phyloP scores from a whole-genome alignment of 2,329 filamentous ascomycete genomes.

The Trichophyton verrucosum region DNA sequence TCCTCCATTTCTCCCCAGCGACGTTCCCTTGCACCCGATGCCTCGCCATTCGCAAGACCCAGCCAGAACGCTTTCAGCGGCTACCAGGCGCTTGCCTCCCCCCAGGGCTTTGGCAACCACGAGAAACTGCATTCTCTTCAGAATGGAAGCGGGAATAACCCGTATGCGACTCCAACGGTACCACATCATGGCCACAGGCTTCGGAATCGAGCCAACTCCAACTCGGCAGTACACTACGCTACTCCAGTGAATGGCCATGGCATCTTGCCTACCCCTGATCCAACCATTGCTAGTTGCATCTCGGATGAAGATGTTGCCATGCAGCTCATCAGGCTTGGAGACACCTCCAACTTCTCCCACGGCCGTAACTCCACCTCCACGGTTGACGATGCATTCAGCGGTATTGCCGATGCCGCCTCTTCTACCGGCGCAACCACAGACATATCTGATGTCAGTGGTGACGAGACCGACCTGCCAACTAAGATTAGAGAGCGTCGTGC shows the following conservation, averaged over 20 bases:
- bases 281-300: conserved; percentile 93
- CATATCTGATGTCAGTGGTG: conserved; percentile 50
- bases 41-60: conserved; percentile 60
- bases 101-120: conserved; percentile 58
- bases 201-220: conserved; percentile 50
- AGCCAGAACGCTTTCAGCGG: conserved; percentile 71
- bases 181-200: conserved; percentile 51
- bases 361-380: conserved; percentile 89
- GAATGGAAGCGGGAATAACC: conserved; percentile 21
- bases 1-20: conserved; percentile 91
- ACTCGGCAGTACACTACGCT: conserved; percentile 31
- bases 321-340: conserved; percentile 89
- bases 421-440: conserved; percentile 78
- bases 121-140: conserved; percentile 29
- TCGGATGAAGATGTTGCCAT: conserved; percentile 97
- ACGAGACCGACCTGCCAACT: conserved; percentile 37
- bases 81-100: conserved; percentile 66
- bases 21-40: conserved; percentile 60
- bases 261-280: conserved; percentile 82
- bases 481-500: conserved; percentile 13
- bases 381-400: conserved; percentile 84
- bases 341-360: conserved; percentile 86
- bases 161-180: conserved; percentile 50
- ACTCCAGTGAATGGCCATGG: conserved; percentile 36
- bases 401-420: conserved; percentile 70